Evolutionary conservation across 2,329 filamentous ascomycete genomes (phyloP), one percentile per base, ranked within the genome.

Genomic region (Paracoccidioides brasiliensis): DNA sequence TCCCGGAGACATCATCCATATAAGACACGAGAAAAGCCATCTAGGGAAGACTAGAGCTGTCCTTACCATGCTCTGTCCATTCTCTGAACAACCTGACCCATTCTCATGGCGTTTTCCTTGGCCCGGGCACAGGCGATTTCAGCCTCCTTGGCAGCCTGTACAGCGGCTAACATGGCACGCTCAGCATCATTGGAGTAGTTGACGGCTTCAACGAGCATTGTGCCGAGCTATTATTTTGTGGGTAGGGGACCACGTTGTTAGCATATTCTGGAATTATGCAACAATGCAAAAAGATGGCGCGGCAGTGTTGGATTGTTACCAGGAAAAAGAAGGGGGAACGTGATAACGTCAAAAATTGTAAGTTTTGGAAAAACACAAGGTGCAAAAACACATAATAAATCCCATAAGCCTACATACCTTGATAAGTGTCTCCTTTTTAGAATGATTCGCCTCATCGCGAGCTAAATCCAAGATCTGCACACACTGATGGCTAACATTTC

Each of bases 131-230:
- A 61, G 6, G 58, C 56, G 32, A 61, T 52, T 53, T 62, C 61
- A 4, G 61, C 59, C 44, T 60, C 56, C 30, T 59, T 62, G 32
- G 61, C 61, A 45, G 61, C 59, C 46, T 61, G 59, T 33, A 60
- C 55, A 15, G 61, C 61, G 5, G 52, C 55, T 5, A 62, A 50
- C 61, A 62, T 62, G n/a, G 61, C 55, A 41, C 59, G 59, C 32
- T 62, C 59, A 0, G 61, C 61, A 43, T 62, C 59, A 42, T 62
- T 57, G n/a, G 58, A 58, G 45, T 61, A 50, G 41, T 62, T 62
- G n/a, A 62, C 57, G 0, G 58, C 55, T 43, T 62, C 60, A 44
- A 62, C 59, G 35, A 61, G 59, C 38, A 59, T 58, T 54, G 57
- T 59, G 10, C 58, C 61, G 5, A 62, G 51, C 56, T 58, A 56